Evolutionary conservation across 495 filamentous ascomycete species (phyloP), one percentile per base, ranked within the genome.

Genomic region (Penicillium canescens): DNA sequence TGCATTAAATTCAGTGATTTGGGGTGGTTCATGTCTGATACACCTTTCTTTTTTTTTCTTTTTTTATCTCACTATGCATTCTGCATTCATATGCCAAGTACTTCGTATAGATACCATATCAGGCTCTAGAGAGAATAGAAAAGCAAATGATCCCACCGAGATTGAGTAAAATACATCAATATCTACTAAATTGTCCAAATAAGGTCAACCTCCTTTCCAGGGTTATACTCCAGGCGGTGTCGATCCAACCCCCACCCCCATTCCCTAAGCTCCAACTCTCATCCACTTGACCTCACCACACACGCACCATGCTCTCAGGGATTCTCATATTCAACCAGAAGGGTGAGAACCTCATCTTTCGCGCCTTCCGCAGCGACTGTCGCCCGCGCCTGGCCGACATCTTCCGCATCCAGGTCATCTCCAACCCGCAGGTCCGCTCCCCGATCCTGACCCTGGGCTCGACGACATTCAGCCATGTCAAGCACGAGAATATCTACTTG

Each of bases 331-430:
- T 99, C 79, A 99, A 99, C 64, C 95, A 98, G 70, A 99, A 99
- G 73, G 94, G 94, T 76, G 94, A 99, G 79, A 97, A 97, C 71
- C 89, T 99, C 57, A 99, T 99, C 71, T 96, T 98, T 75, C 92
- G 94, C 59, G 90, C 95, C 61, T 99, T 97, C 74, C 91, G 94
- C 62, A 94, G 93, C 69, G 94, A 99, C 74, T 97, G 92, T 71
- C 89, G 94, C 37, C 94, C 94, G 18, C 90, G 94, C 16, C 88
- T 99, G 40, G 93, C 94, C 71, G 94, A 99, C 69, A 92, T 98
- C 72, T 99, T 99, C 74, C 94, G 94, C 75, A 98, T 99, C 72
- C 94, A 99, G 68, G 94, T 99, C 74, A 97, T 98, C 71, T 96
- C 92, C 55, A 99, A 99, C 70, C 89, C 94, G 52, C 91, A 96